These are phyloP conservation scores for Chrysanthemum makinoi DNA, from an alignment of 129 eudicot genomes.

Conservation along the genomic window DNA sequence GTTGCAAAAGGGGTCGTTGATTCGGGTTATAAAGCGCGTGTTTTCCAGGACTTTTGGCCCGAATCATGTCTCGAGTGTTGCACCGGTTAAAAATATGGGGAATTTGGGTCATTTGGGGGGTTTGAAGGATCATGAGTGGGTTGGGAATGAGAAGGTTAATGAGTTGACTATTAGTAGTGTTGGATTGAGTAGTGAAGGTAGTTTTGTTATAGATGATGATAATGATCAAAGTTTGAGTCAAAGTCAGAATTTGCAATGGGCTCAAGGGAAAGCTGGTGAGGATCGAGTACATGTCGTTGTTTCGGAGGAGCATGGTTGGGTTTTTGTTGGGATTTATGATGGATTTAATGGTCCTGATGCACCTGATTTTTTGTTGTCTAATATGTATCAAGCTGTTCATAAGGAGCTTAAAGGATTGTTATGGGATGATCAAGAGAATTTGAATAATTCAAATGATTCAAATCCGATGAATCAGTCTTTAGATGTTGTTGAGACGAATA, in stretches of 20 bases:
- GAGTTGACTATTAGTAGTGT: conserved; percentile 59
- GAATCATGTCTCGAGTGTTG: conserved; percentile 51
- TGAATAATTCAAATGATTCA: conserved; percentile 18
- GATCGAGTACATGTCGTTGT: conserved; percentile 97
- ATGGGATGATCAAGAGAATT: conserved; percentile 62
- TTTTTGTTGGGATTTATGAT: conserved; percentile 94
- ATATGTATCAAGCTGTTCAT: conserved; percentile 78
- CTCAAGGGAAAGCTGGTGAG: conserved; percentile 98
- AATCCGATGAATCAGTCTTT: neutral
- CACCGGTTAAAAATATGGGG: conserved; percentile 54
- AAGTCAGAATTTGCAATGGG: conserved; percentile 89
- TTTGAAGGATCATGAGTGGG: conserved; percentile 57
- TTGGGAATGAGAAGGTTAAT: conserved; percentile 52
- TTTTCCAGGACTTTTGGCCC: conserved; percentile 48
- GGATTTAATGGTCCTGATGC: conserved; percentile 99
- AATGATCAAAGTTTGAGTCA: conserved; percentile 56
- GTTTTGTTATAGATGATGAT: conserved; percentile 33
- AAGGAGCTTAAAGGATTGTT: conserved; percentile 83
- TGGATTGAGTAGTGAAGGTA: conserved; percentile 64
- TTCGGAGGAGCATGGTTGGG: conserved; percentile 95
- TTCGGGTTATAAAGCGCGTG: conserved; percentile 57
- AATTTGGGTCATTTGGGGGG: conserved; percentile 17
- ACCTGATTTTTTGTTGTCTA: conserved; percentile 72
- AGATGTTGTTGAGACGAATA: conserved; percentile 3
- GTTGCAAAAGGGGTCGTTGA: conserved; percentile 43